Evolutionary conservation across 2,329 filamentous ascomycete genomes (phyloP).

Genomic region (Hypoxylon sp.): DNA sequence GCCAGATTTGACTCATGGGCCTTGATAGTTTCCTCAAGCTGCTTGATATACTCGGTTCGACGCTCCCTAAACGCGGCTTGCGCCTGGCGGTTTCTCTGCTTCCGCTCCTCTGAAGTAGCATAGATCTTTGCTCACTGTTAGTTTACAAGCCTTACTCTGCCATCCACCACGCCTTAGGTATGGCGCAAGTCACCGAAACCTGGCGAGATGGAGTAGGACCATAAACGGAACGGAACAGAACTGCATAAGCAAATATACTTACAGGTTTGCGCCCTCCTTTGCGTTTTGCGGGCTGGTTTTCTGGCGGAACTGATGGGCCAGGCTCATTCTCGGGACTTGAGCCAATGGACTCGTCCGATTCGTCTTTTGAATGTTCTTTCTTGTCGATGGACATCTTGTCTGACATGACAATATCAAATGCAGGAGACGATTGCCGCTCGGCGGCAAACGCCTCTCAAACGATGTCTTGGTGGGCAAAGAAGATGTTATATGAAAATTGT

Average conservation of each 20-base stretch:
- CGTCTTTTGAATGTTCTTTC: slow-evolving; percentile 70
- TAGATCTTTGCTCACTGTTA: slow-evolving; percentile 78
- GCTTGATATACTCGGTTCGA: slow-evolving; percentile 98
- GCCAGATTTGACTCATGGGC: slow-evolving; percentile 96
- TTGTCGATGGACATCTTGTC: slow-evolving; percentile 78
- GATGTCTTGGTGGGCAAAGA: slow-evolving; percentile 40
- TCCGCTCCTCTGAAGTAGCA: slow-evolving; percentile 97
- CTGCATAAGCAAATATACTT: slow-evolving; percentile 56
- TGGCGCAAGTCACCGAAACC: slow-evolving; percentile 12
- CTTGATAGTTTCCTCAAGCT: slow-evolving; percentile 96
- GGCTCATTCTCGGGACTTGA: slow-evolving; percentile 73
- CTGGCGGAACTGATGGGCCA: slow-evolving; percentile 61
- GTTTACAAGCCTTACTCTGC: slow-evolving; percentile 27
- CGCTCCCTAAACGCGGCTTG: slow-evolving; percentile 98
- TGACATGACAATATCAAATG: slow-evolving; percentile 68
- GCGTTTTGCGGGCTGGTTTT: slow-evolving; percentile 83
- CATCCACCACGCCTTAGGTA: slow-evolving; percentile 3
- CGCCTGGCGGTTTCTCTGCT: slow-evolving; percentile 96
- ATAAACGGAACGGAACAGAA: slow-evolving; percentile 33
- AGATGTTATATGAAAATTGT: slow-evolving; percentile 28
- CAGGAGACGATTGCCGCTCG: slow-evolving; percentile 60
- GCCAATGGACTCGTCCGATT: slow-evolving; percentile 73
- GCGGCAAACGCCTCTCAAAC: slow-evolving; percentile 59
- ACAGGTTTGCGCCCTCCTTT: slow-evolving; percentile 99
- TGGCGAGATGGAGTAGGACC: slow-evolving; percentile 3